These are phyloP conservation scores for Beverwykella pulmonaria DNA, from an alignment of 495 filamentous ascomycete species.

Conservation along the genomic window DNA sequence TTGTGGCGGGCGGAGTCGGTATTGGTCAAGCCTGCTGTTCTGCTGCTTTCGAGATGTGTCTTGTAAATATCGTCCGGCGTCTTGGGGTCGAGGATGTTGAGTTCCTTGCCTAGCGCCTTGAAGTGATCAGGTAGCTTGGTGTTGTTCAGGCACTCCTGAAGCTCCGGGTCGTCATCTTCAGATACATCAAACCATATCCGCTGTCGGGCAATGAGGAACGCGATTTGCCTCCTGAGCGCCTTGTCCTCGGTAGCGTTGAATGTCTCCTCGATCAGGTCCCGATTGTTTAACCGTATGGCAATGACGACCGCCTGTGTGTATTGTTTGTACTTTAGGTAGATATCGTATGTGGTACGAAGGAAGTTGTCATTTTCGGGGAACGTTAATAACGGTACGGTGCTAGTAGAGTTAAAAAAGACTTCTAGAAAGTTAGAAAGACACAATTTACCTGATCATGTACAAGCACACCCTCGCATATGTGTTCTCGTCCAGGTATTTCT, in stretches of 20 bases:
- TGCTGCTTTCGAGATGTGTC: slow-evolving; percentile 92
- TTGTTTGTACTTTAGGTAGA: slow-evolving; percentile 90
- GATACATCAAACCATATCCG: slow-evolving; percentile 78
- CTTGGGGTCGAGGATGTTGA: slow-evolving; percentile 96
- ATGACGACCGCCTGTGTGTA: slow-evolving; percentile 90
- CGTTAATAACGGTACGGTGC: slow-evolving; percentile 96
- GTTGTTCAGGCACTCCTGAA: slow-evolving; percentile 83
- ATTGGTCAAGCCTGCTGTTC: slow-evolving; percentile 88
- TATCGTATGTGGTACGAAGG: slow-evolving; percentile 82
- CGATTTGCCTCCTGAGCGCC: slow-evolving; percentile 88
- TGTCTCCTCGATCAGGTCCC: slow-evolving; percentile 74
- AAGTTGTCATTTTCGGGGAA: slow-evolving; percentile 97
- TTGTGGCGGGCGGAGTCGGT: slow-evolving; percentile 95
- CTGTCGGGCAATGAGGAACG: slow-evolving; percentile 88
- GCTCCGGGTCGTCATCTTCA: slow-evolving; percentile 68
- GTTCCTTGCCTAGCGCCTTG: slow-evolving; percentile 88
- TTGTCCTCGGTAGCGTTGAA: slow-evolving; percentile 78
- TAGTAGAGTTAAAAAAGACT: slow-evolving; percentile 22
- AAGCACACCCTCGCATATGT: slow-evolving; percentile 91
- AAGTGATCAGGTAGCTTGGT: slow-evolving; percentile 86
- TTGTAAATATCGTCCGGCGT: slow-evolving; percentile 99
- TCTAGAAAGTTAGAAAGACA: neutral
- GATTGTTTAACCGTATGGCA: slow-evolving; percentile 89
- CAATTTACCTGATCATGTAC: slow-evolving; percentile 81
- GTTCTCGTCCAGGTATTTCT: slow-evolving; percentile 86